Percentiles rank a stretch among this genome's conserved stretches.
Evolutionary conservation across 768 basidiomycete genomes (phyloP).

Genomic region (Trametes cingulata): DNA sequence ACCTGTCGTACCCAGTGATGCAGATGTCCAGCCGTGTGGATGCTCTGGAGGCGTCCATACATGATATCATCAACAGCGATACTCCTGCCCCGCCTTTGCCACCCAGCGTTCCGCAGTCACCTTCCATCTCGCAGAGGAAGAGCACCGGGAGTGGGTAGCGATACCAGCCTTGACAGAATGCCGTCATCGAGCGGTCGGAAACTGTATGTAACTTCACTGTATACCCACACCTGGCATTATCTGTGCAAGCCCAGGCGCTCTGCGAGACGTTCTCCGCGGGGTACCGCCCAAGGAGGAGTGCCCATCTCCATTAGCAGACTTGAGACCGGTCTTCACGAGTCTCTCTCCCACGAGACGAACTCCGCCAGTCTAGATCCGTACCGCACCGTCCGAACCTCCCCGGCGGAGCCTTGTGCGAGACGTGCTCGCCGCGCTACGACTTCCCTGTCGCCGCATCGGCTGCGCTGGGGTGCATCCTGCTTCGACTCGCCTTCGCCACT

Average conservation of each 20-base stretch:
- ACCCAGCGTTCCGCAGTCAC: slow-evolving; percentile 61
- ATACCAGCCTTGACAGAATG: background rate
- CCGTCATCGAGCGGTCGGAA: slow-evolving; percentile 6
- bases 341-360: slow-evolving; percentile 2
- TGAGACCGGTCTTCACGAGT: slow-evolving; percentile 4
- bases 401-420: background rate
- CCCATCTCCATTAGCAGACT: background rate
- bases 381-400: background rate
- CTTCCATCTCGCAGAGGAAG: slow-evolving; percentile 33
- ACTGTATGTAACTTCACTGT: slow-evolving; percentile 16
- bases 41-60: slow-evolving; percentile 84
- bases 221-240: slow-evolving; percentile 14
- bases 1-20: slow-evolving; percentile 58
- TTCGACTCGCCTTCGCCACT: background rate
- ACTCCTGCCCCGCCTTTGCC: slow-evolving; percentile 39
- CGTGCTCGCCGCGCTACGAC: background rate
- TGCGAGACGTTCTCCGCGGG: slow-evolving; percentile 11
- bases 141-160: slow-evolving; percentile 19
- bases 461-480: background rate
- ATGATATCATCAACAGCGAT: slow-evolving; percentile 87
- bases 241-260: background rate
- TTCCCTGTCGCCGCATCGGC: slow-evolving; percentile 10
- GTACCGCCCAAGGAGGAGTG: background rate
- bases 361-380: slow-evolving; percentile 4
- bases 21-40: slow-evolving; percentile 94